Evolutionary conservation across 331 rosid species (phyloP), one percentile per base, ranked within the genome.

Genomic region (Dryas integrifolia): DNA sequence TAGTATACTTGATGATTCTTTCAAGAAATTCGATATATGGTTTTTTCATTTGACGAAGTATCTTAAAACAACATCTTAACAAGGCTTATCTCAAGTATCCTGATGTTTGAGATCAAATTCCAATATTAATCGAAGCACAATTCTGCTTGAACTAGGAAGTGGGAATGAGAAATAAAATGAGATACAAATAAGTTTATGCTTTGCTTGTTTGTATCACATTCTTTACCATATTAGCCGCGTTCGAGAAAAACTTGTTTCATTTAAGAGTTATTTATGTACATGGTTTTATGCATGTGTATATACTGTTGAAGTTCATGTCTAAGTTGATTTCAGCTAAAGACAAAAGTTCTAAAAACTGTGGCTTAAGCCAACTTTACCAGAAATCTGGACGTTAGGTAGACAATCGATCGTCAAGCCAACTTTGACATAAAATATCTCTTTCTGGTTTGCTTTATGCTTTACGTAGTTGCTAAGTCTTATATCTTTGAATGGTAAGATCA

Each of bases 41-140:
- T 48, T 73, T 57, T 30, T 70, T 58, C 12, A 41, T 69, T 63
- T 73, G 61, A 35, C 13, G 41, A 57, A 66, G 35, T 26, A 70
- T 55, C 13, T 44, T 12, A 43, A 70, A 57, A 41, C 57, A 55
- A 44, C 39, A 6, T 65, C 69, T 65, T 26, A 65, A 55, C 30
- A 57, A 70, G 70, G 21, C 72, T 16, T 43, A 53, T 72, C 39
- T 75, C 60, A 50, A 55, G 14, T 51, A 30, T 62, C 61, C 7
- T 65, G 24, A 46, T 58, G 55, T 43, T 56, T 75, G 41, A n/a
- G 59, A 48, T 18, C 48, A 41, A 69, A 39, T 24, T 69, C 62
- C 62, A 6, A 3, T 51, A 49, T 30, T 6, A 21, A 11, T 52
- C 7, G 21, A 60, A 69, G 35, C 14, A 38, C 50, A 24, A 50